Evolutionary conservation across 176 grass and related monocot genomes (phyloP).

Genomic region (Carex pumila): DNA sequence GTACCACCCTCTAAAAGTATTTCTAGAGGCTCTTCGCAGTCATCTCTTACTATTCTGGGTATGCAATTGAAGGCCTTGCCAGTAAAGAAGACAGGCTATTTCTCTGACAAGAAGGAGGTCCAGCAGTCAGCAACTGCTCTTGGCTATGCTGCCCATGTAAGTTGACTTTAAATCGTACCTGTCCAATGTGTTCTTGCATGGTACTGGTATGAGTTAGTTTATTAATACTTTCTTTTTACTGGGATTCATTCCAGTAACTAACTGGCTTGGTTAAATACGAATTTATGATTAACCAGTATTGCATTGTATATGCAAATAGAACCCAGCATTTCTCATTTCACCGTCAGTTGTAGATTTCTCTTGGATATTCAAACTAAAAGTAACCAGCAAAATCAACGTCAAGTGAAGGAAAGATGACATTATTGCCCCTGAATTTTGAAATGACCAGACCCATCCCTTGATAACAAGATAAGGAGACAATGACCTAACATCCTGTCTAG

Average conservation of each 20-base stretch:
- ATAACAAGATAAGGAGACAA: not conserved
- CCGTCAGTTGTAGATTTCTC: not conserved
- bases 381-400: not conserved
- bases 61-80: constrained; percentile 48
- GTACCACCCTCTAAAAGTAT: constrained; percentile 24
- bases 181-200: not conserved
- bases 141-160: constrained; percentile 85
- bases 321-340: not conserved
- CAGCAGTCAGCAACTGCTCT: constrained; percentile 59
- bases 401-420: not conserved
- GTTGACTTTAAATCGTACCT: constrained; percentile 3
- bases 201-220: not conserved
- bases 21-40: constrained; percentile 30
- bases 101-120: constrained; percentile 71
- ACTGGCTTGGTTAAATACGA: not conserved
- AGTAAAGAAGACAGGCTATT: constrained; percentile 59
- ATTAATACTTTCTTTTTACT: not conserved
- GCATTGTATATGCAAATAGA: not conserved
- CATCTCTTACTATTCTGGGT: constrained; percentile 56
- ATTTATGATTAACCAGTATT: not conserved
- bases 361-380: not conserved
- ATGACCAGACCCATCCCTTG: not conserved
- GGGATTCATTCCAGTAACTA: not conserved
- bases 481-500: not conserved
- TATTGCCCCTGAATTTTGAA: not conserved